Evolutionary conservation across 2,329 filamentous ascomycete genomes (phyloP), one percentile per base, ranked within the genome.

Genomic region (Epicoccum nigrum): DNA sequence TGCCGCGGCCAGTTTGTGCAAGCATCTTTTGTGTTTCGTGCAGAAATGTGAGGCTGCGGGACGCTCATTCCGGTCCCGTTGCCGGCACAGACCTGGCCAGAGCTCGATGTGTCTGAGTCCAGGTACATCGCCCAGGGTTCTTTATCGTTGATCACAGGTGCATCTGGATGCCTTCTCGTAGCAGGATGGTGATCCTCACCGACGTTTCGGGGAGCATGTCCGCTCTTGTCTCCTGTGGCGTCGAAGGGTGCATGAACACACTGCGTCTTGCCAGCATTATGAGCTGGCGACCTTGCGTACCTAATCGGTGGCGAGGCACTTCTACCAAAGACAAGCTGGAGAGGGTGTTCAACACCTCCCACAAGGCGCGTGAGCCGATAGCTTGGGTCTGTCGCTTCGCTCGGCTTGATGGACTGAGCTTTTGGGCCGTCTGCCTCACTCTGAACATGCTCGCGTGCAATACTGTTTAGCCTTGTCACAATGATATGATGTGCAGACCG

Each of bases 41-140:
- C 50, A 33, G 45, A 38, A 53, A 51, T 31, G 47, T 59, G 37
- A 55, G 52, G 35, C 56, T 60, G 58, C 55, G 54, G 44, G 38
- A 55, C 28, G 51, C 56, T 52, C 43, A 42, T 53, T 60, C 44
- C 52, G 47, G 54, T 52, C 19, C 21, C 33, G 30, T 56, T 35
- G 16, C 37, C 46, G 32, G 51, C 45, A 15, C 50, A 45, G 16
- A 58, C 59, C 42, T 57, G 54, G 45, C 57, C 61, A 55, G 68
- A 67, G 41, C 53, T 59, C 33, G 47, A 42, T 25, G 57, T 58
- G 28, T 48, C 45, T 44, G 62, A 59, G 44, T 50, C 57, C 23
- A 71, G 37, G 48, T 66, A 65, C 25, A 47, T 45, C 49, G 42
- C 64, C 70, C 68, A 70, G 20, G 55, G 54, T 33, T 59, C 54